phyloP scores from a whole-genome alignment of 331 rosid genomes.

The Rosa hybrid region DNA sequence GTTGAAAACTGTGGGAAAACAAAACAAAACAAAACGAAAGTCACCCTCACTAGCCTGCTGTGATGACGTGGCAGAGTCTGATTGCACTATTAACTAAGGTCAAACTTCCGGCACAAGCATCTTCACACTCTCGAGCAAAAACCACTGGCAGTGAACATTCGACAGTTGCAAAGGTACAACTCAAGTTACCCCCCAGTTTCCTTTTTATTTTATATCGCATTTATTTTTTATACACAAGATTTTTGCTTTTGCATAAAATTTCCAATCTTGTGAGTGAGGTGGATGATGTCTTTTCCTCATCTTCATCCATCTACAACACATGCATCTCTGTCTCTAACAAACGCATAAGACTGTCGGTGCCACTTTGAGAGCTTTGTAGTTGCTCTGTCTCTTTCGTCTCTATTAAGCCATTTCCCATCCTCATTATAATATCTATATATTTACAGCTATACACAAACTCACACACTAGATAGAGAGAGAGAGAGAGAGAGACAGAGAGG shows the following conservation, averaged over 20 bases:
- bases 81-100: not conserved
- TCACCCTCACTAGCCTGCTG: not conserved
- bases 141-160: not conserved
- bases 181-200: not conserved
- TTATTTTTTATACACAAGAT: not conserved
- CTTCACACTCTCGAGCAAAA: not conserved
- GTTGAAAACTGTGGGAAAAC: too few relatives aligned
- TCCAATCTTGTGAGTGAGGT: not conserved
- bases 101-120: not conserved
- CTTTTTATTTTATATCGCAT: not conserved
- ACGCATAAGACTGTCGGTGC: conserved; percentile 53
- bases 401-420: conserved; percentile 21
- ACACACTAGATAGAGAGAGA: conserved; percentile 21
- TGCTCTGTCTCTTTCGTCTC: conserved; percentile 56
- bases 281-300: not conserved
- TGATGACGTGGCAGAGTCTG: not conserved
- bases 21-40: too few relatives aligned
- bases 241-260: not conserved
- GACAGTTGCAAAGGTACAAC: not conserved
- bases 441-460: conserved; percentile 46
- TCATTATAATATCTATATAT: conserved; percentile 22
- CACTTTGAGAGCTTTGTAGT: conserved; percentile 22
- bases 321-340: conserved; percentile 9
- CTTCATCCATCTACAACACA: not conserved
- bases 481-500: conserved; percentile 25